A percentile compares a stretch with the other conserved stretches of the same genome.
Conservation (phyloP, 2,329 filamentous ascomycete genomes). For the Coniochaeta sp. region DNA sequence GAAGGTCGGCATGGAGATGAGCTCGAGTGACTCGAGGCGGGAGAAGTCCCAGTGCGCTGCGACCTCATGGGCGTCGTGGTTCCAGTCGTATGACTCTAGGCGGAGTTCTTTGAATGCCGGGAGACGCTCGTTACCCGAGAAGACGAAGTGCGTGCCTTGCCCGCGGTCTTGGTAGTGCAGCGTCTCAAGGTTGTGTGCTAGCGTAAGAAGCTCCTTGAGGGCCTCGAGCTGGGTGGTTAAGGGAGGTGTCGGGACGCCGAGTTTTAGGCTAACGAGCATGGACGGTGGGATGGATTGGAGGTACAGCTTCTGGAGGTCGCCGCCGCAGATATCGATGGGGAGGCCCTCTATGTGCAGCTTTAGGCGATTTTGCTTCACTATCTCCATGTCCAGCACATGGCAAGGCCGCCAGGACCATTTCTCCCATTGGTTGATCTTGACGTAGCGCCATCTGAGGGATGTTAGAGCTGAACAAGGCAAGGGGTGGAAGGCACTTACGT, state of each 20-base stretch:
- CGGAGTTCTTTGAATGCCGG: conserved; percentile 33
- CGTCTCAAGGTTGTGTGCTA: conserved; percentile 25
- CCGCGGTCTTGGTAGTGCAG: conserved; percentile 37
- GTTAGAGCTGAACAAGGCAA: not conserved
- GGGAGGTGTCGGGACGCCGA: conserved; percentile 30
- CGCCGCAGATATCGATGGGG: conserved; percentile 23
- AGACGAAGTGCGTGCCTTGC: conserved; percentile 36
- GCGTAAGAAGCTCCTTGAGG: conserved; percentile 34
- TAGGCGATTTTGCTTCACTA: conserved; percentile 20
- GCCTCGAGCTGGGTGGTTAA: conserved; percentile 32
- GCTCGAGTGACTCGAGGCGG: conserved; percentile 29
- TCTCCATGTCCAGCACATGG: conserved; percentile 26
- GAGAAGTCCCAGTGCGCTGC: conserved; percentile 39
- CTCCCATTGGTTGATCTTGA: conserved; percentile 20
- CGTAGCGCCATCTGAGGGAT: conserved; percentile 30
- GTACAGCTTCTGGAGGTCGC: conserved; percentile 26
- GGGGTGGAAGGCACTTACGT: conserved; percentile 21
- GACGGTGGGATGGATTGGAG: conserved; percentile 29
- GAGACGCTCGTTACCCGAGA: conserved; percentile 30
- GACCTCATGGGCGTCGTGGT: conserved; percentile 30
- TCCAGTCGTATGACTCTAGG: conserved; percentile 43
- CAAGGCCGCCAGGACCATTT: conserved; percentile 28
- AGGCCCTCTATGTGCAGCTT: conserved; percentile 33
- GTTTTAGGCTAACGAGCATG: conserved; percentile 31
- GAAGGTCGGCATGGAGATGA: conserved; percentile 35